Percentiles rank a stretch among this genome's conserved stretches.
Evolutionary conservation across 1,284 basidiomycete genomes (phyloP).

Genomic region (Trametes pubescens): DNA sequence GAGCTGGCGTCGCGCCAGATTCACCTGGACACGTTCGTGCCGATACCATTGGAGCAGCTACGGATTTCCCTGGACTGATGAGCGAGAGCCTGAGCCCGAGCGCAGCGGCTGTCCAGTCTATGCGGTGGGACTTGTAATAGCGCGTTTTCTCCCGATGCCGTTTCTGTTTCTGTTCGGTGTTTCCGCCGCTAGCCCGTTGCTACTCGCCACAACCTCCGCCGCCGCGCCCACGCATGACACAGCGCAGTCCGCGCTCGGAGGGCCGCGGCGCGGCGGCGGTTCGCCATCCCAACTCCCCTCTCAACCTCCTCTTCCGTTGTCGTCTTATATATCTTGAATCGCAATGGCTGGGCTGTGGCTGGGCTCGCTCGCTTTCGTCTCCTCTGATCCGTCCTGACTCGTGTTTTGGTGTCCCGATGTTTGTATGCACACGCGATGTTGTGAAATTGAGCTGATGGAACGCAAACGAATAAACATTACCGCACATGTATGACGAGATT

Average conservation of each 20-base stretch:
- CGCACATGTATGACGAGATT: conserved; percentile 7
- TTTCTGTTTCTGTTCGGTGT: conserved; percentile 4
- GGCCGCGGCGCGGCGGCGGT: conserved; percentile 21
- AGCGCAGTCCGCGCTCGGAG: conserved; percentile 6
- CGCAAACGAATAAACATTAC: not conserved
- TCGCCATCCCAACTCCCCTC: not conserved
- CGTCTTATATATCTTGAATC: conserved; percentile 40
- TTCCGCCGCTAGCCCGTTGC: not conserved
- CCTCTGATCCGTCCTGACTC: not conserved
- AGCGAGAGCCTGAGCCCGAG: conserved; percentile 15
- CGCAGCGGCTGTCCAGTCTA: conserved; percentile 18
- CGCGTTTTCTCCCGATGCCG: conserved; percentile 12
- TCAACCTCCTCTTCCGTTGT: conserved; percentile 7
- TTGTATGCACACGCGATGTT: conserved; percentile 30
- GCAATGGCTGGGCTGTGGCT: conserved; percentile 29
- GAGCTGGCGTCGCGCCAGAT: conserved; percentile 90
- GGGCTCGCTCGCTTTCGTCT: conserved; percentile 13
- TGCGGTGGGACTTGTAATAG: conserved; percentile 31
- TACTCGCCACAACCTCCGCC: not conserved
- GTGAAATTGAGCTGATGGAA: conserved; percentile 18
- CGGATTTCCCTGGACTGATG: conserved; percentile 88
- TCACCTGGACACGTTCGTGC: conserved; percentile 90
- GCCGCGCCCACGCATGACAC: not conserved
- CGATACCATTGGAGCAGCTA: conserved; percentile 93
- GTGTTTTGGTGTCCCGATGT: conserved; percentile 9